Evolutionary conservation across 495 filamentous ascomycete genomes (phyloP), one percentile per base, ranked within the genome.

Genomic region (Podospora fimiseda): DNA sequence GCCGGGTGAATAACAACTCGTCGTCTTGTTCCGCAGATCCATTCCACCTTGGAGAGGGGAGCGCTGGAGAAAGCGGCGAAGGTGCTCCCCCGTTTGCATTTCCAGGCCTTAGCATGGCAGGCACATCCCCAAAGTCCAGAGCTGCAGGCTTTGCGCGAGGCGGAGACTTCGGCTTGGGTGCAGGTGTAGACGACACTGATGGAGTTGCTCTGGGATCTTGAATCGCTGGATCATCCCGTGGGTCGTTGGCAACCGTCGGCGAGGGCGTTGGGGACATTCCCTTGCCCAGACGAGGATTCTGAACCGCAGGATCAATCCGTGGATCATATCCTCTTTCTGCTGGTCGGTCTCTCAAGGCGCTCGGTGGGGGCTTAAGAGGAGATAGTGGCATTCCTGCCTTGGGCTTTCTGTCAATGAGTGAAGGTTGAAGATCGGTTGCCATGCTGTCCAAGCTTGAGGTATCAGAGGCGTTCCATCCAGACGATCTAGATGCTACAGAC

Each of bases 351-450:
- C n/a, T n/a, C n/a, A n/a, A n/a, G n/a, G n/a, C n/a, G n/a, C 60
- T 51, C 18, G 64, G 66, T 23, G 64, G 56, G 41, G 55, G 43
- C 30, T 62, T 60, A 14, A 55, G 60, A 7, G 69, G 65, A 7
- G 64, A 53, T 8, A 51, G 7, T 30, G 22, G 23, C 14, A 47
- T 20, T 20, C 49, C 37, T 1, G 58, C 41, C 21, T 56, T 61
- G 15, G 53, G 52, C 16, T 62, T 60, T 41, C 51, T 60, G 24
- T 66, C 64, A 42, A 71, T 61, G 64, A 79, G 78, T 16, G 78
- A 75, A 20, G 64, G 67, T 52, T 81, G 71, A 9, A 81, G 52
- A 39, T 81, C 77, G 14, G 74, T 63, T 73, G 81, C 77, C 53
- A 82, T 57, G 14, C 62, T 67, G 57, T 82, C 77, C 19, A 76